A percentile compares a stretch with the other conserved stretches of the same genome.
Conservation (phyloP, 371 early-diverging fungal genomes). For the Circinella minor region DNA sequence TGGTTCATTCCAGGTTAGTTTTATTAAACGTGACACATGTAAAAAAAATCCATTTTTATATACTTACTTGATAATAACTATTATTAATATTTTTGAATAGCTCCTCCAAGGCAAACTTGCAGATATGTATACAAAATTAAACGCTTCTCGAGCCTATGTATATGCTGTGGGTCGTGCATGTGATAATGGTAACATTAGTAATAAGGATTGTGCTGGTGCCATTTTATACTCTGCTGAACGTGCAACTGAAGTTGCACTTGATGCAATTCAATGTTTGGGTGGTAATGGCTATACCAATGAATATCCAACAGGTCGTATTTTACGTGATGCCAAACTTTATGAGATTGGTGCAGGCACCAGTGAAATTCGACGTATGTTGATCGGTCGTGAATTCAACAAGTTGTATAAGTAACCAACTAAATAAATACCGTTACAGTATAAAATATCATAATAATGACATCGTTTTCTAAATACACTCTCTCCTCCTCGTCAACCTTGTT, state of each 20-base stretch:
- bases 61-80: neutral
- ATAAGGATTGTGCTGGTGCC: constrained; percentile 95
- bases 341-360: constrained; percentile 98
- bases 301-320: constrained; percentile 89
- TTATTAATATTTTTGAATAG: constrained; percentile 25
- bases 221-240: constrained; percentile 96
- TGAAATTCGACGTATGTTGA: constrained; percentile 97
- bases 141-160: constrained; percentile 90
- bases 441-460: neutral
- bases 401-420: constrained; percentile 23
- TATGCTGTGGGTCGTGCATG: constrained; percentile 92
- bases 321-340: constrained; percentile 97
- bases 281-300: constrained; percentile 98
- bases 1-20: constrained; percentile 86
- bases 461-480: too few species aligned
- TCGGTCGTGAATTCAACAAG: constrained; percentile 82
- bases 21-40: too few species aligned
- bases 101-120: constrained; percentile 94
- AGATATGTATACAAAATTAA: constrained; percentile 96
- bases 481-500: neutral
- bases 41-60: too few species aligned
- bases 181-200: constrained; percentile 80
- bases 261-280: constrained; percentile 95
- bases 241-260: constrained; percentile 94
- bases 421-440: neutral